Evolutionary conservation across 2,329 filamentous ascomycete genomes (phyloP), one percentile per base, ranked within the genome.

Genomic region (Fusarium globosum): DNA sequence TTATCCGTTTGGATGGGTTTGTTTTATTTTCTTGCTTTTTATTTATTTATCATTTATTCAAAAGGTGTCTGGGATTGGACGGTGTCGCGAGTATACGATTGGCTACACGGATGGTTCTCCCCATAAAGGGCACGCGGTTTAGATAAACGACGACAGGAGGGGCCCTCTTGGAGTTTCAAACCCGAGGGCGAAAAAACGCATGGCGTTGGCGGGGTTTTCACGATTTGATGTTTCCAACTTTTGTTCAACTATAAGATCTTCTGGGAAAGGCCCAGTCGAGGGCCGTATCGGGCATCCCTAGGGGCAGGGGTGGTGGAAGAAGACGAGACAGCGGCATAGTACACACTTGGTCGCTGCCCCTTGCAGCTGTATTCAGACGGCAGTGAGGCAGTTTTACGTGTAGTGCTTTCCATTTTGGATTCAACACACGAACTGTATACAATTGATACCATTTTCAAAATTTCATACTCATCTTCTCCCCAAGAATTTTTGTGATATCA

Each of bases 361-460:
- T 38, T 49, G 41, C 63, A 43, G 59, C 43, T 61, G 61, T 59
- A 23, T 51, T 38, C 57, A 48, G 42, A 61, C 43, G 59, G 56
- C 51, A 68, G 45, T 23, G 51, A 56, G 56, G 48, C 46, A 48
- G 61, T 26, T 71, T 71, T 51, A 58, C 64, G 46, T 74, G 63
- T 52, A 61, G 46, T 46, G 59, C 57, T 58, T 28, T 68, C 56
- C 35, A 66, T 63, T 51, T 65, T 68, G 72, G 67, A 73, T 60
- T 48, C 28, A 52, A 56, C 55, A 64, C 55, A 60, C 49, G 53
- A 69, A 46, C 42, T 67, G 64, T 61, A 51, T 59, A 69, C 71
- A 77, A 77, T 77, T 77, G 75, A 77, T 77, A 77, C 73, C 75
- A 77, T 36, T 67, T 76, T 71, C 33, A 71, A 67, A 71, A 55